These are phyloP conservation scores for Populus nigra DNA, from an alignment of 345 rosid genomes.

Conservation along the genomic window DNA sequence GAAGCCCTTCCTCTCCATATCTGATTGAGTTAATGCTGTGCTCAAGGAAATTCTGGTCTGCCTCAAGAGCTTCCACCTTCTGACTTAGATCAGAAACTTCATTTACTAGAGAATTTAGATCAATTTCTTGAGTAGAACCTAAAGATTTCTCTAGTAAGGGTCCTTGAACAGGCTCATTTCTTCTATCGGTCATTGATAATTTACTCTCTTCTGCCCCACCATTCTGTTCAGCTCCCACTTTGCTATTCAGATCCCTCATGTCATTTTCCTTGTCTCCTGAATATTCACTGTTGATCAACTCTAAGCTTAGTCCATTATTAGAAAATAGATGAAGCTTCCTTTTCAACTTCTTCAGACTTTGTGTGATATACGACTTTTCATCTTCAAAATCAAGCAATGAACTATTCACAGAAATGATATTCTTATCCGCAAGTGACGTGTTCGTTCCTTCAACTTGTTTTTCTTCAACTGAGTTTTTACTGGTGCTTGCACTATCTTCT, in stretches of 20 bases:
- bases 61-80: constrained; percentile 48
- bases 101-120: constrained; percentile 20
- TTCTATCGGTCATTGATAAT: constrained; percentile 21
- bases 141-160: constrained; percentile 6
- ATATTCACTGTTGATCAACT: constrained; percentile 13
- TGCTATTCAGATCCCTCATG: not conserved
- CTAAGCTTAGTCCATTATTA: constrained; percentile 17
- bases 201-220: constrained; percentile 15
- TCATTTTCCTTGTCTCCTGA: constrained; percentile 13
- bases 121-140: not conserved
- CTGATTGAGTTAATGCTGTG: constrained; percentile 44
- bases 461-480: not conserved
- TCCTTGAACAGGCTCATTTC: constrained; percentile 12
- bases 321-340: constrained; percentile 34
- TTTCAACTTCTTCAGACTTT: constrained; percentile 49
- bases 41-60: constrained; percentile 45
- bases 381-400: constrained; percentile 45
- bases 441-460: constrained; percentile 11
- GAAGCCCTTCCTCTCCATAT: constrained; percentile 42
- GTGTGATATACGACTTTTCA: constrained; percentile 43
- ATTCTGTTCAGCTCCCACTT: constrained; percentile 17
- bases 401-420: constrained; percentile 8
- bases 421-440: constrained; percentile 1
- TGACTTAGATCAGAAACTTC: constrained; percentile 41
- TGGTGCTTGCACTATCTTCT: constrained; percentile 8